Conservation (phyloP, 805 yeast genomes). For the Spathaspora hagerdaliae region DNA sequence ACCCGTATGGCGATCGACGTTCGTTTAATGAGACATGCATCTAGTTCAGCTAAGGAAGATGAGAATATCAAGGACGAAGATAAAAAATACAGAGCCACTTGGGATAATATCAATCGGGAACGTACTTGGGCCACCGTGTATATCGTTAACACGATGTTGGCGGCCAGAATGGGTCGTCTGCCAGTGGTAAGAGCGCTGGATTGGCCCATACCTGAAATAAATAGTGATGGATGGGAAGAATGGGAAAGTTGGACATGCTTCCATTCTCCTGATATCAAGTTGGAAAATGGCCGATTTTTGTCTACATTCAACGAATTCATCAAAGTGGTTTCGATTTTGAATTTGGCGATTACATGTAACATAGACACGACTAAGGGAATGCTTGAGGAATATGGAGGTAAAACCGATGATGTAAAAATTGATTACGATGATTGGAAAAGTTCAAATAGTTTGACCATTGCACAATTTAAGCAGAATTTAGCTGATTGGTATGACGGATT, state of each 20-base stretch:
- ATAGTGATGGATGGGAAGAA: slow-evolving; percentile 23
- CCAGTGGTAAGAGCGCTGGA: slow-evolving; percentile 19
- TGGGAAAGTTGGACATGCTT: slow-evolving; percentile 20
- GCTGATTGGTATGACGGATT: slow-evolving; percentile 7
- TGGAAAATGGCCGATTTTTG: slow-evolving; percentile 18
- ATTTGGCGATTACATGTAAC: slow-evolving; percentile 18
- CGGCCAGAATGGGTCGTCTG: slow-evolving; percentile 20
- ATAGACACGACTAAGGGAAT: slow-evolving; percentile 12
- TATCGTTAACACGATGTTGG: slow-evolving; percentile 16
- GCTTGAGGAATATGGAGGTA: slow-evolving; percentile 2
- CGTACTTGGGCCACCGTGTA: slow-evolving; percentile 22
- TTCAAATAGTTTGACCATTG: slow-evolving; percentile 8
- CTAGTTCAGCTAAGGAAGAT: background rate
- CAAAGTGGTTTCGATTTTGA: slow-evolving; percentile 13
- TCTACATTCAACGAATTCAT: slow-evolving; percentile 15
- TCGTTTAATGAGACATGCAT: slow-evolving; percentile 13
- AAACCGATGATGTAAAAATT: background rate
- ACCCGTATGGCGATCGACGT: slow-evolving; percentile 23
- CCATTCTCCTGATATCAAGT: slow-evolving; percentile 5
- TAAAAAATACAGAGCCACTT: slow-evolving; percentile 5
- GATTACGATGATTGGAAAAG: slow-evolving; percentile 3
- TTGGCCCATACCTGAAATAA: slow-evolving; percentile 19
- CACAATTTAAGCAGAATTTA: slow-evolving; percentile 9
- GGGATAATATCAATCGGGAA: slow-evolving; percentile 14
- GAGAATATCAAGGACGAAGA: slow-evolving; percentile 2